Percentiles rank a stretch among this genome's conserved stretches.
Evolutionary conservation across 371 early-diverging fungal genomes (phyloP).

Genomic region (Sanchytrium tribonematis): DNA sequence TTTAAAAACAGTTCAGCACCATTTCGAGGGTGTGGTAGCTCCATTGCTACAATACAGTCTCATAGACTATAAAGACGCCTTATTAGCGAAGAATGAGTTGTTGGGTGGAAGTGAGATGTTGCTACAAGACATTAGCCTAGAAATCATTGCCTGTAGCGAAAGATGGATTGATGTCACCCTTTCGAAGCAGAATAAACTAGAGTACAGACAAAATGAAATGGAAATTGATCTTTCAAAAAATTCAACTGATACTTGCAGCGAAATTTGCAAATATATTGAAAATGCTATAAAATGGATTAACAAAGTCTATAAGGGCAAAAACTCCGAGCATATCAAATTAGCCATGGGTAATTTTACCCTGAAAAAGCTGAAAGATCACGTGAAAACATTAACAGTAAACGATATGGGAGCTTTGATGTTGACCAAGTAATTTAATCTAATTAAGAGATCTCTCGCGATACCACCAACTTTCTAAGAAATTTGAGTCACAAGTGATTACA

Average conservation of each 20-base stretch:
- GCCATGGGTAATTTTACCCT: not conserved
- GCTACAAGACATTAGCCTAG: not conserved
- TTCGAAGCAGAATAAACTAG: not conserved
- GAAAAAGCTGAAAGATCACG: not conserved
- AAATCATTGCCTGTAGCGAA: not conserved
- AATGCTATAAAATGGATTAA: not conserved
- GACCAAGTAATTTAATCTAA: not conserved
- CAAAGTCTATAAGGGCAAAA: not conserved
- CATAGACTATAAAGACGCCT: not conserved
- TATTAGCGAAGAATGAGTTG: not conserved
- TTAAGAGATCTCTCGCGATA: not conserved
- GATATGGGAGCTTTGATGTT: constrained; percentile 1
- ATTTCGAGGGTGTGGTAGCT: not conserved
- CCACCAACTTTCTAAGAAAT: not conserved
- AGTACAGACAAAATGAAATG: not conserved
- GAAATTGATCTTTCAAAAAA: not conserved
- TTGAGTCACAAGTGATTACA: not conserved
- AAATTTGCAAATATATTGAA: not conserved
- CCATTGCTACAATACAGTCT: not conserved
- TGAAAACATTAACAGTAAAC: not conserved
- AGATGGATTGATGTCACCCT: not conserved
- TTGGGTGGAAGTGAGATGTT: not conserved
- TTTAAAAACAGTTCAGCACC: not conserved
- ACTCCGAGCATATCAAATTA: not conserved
- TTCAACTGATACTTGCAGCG: not conserved